Evolutionary conservation across 1,284 basidiomycete genomes (phyloP), one percentile per base, ranked within the genome.

Genomic region (Tilletia indica): DNA sequence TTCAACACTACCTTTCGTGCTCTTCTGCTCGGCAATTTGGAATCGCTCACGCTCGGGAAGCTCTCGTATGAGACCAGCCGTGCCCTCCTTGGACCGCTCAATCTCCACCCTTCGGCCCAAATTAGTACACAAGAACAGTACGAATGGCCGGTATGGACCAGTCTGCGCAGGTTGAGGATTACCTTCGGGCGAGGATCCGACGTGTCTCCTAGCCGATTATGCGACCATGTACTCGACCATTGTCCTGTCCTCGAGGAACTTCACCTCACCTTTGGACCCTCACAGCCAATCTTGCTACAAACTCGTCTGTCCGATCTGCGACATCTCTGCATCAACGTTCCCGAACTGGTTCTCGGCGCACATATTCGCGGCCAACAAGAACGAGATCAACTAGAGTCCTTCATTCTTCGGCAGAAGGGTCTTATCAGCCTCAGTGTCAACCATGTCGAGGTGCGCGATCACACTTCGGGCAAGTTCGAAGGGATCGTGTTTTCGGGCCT

Each of bases 1-100:
- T 58, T 58, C 56, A 58, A 31, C 21, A 58, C 56, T 2, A 34
- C 56, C 56, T 58, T 58, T 25, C 56, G 56, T 14, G 21, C 56
- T 25, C 56, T 31, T 31, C 56, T 58, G 21, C 21, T 58, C 25
- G 56, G 34, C 56, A 58, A 31, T 9, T 25, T 58, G 5, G 56
- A 58, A 34, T 58, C 56, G 56, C 56, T 58, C 25, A 58, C 56
- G 25, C 56, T 58, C 3, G 56, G 56, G 12, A 58, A 58, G 21
- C 14, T 58, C n/a, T 58, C 56, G 56, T 58, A 58, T 34, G 56
- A 21, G 56, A 58, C 56, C 25, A 12, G 14, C n/a, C 56, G 56
- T 31, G 21, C n/a, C n/a, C 21, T 58, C 12, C 56, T 58, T 14
- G 56, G 56, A 58, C 56, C 56, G 21, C 34, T 58, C 21, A 31